A percentile compares a stretch with the other conserved stretches of the same genome.
These are phyloP conservation scores for Penicillium roqueforti DNA, from an alignment of 495 filamentous ascomycete genomes.

Conservation along the genomic window DNA sequence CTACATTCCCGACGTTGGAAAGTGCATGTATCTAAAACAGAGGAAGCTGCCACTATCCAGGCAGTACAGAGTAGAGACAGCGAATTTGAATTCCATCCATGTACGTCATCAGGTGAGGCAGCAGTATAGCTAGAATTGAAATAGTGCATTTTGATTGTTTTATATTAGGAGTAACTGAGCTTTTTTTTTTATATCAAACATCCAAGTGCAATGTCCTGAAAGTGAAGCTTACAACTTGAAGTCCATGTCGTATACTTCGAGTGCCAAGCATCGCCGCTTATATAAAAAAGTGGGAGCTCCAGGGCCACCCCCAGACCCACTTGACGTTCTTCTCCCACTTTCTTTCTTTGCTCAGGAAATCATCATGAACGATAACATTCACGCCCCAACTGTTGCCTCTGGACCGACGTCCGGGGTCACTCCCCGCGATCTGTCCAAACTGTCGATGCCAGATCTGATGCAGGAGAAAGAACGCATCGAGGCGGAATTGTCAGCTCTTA, in stretches of 20 bases:
- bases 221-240: neutral
- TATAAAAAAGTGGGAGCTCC: conserved; percentile 12
- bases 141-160: neutral
- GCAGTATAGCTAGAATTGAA: conserved; percentile 21
- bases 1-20: neutral
- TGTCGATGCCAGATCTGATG: conserved; percentile 61
- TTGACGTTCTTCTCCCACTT: conserved; percentile 16
- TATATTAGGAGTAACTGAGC: too few relatives aligned
- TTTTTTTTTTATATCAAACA: neutral
- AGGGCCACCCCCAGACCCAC: conserved; percentile 15
- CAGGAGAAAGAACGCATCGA: conserved; percentile 77
- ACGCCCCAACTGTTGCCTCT: conserved; percentile 70
- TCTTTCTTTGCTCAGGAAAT: conserved; percentile 37
- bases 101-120: conserved; percentile 26
- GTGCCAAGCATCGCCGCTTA: conserved; percentile 22
- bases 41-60: conserved; percentile 11
- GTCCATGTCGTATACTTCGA: neutral
- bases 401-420: conserved; percentile 58
- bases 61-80: conserved; percentile 1
- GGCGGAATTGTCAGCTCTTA: conserved; percentile 75
- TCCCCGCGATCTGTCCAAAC: conserved; percentile 54
- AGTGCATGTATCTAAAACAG: neutral
- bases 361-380: conserved; percentile 63
- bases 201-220: neutral
- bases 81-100: conserved; percentile 29